Evolutionary conservation across 2,329 filamentous ascomycete genomes (phyloP), one percentile per base, ranked within the genome.

Genomic region (Colletotrichum nymphaeae): DNA sequence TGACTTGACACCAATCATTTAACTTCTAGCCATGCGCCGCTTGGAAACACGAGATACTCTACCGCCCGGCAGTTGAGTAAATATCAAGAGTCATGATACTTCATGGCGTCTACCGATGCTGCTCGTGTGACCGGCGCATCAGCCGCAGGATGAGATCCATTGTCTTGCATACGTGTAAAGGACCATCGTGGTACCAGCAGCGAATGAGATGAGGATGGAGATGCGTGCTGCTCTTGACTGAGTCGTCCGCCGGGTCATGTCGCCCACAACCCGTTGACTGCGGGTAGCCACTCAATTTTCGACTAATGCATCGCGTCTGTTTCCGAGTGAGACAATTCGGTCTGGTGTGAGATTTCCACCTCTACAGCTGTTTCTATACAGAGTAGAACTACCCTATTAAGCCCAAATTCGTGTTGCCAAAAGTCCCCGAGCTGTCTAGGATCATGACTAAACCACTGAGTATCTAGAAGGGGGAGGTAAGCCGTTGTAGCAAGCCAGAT

Each of bases 221-320:
- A 26, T 32, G 19, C 19, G 16, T 30, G 52, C n/a, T 28, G 22
- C 9, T 11, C 8, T 2, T 3, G 4, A 0, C 24, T 8, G 0
- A 24, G 28, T 14, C 14, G 1, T 1, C 14, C 4, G 16, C 11
- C 52, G 24, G 52, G 26, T 3, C 22, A 6, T 26, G 11, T 24
- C 19, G 24, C 22, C 62, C 49, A 32, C 62, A 64, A 55, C 7
- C 62, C 28, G n/a, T 14, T 24, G 14, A 4, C 28, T 16, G 22
- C 42, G n/a, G 24, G 62, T 5, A 16, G 46, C 46, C 16, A 30
- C 6, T 49, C 28, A 53, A 8, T 28, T 12, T 14, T 8, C 12
- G 24, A 8, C 28, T 22, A n/a, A 26, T n/a, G 26, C 22, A 28
- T 26, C 46, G 67, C 60, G 67, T 52, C 62, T 69, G 35, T 69